phyloP scores from a whole-genome alignment of 2,329 filamentous ascomycete species.

The Sphaerulina musiva region DNA sequence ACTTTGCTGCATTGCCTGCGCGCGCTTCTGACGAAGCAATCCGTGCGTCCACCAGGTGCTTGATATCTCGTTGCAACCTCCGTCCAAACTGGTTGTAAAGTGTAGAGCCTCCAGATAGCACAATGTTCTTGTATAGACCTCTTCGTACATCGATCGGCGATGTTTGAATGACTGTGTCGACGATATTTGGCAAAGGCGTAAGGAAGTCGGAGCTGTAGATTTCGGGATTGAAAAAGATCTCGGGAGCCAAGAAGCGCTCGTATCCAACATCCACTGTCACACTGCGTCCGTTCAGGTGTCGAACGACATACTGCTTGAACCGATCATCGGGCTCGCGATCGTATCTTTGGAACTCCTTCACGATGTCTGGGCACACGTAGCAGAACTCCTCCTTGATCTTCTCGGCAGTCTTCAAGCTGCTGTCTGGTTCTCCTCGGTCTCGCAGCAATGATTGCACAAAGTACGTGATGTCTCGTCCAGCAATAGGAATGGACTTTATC shows the following conservation, averaged over 20 bases:
- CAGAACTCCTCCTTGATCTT: conserved; percentile 99
- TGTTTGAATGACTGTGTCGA: conserved; percentile 94
- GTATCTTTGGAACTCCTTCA: conserved; percentile 94
- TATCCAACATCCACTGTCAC: conserved; percentile 90
- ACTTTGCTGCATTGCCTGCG: conserved; percentile 78
- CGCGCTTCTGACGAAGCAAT: conserved; percentile 87
- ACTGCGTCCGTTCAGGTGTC: conserved; percentile 75
- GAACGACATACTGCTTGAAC: conserved; percentile 84
- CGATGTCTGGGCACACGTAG: conserved; percentile 96
- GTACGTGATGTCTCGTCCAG: conserved; percentile 96
- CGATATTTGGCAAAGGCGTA: conserved; percentile 86
- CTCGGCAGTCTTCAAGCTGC: conserved; percentile 92
- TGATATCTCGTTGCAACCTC: conserved; percentile 92
- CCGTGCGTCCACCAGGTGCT: conserved; percentile 86
- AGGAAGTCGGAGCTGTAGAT: conserved; percentile 99
- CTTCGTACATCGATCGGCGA: conserved; percentile 95
- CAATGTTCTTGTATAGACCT: conserved; percentile 99
- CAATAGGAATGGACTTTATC: conserved; percentile 98
- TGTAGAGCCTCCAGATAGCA: conserved; percentile 91
- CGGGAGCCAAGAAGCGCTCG: conserved; percentile 93
- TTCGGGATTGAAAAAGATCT: conserved; percentile 99
- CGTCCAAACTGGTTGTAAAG: conserved; percentile 98
- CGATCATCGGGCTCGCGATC: conserved; percentile 80
- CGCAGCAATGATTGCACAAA: conserved; percentile 94
- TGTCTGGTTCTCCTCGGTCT: conserved; percentile 93